phyloP scores from a whole-genome alignment of 169 alveolate genomes.

The Plasmodium vivax region DNA sequence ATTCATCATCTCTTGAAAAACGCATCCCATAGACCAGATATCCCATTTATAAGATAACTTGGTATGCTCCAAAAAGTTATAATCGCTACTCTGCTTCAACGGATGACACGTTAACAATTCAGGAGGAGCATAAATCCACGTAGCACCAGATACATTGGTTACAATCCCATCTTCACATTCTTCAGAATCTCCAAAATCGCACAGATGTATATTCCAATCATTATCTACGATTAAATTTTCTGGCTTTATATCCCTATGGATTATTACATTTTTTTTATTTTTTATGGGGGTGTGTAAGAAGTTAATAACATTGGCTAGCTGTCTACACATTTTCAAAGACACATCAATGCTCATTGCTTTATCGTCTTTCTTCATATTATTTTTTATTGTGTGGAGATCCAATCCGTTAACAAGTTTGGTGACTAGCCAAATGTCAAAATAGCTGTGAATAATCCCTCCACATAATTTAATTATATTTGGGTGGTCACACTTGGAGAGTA shows the following conservation, averaged over 20 bases:
- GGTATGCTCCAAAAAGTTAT: constrained; percentile 54
- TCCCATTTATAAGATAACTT: constrained; percentile 87
- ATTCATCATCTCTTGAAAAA: constrained; percentile 88
- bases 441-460: constrained; percentile 91
- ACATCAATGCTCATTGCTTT: constrained; percentile 50
- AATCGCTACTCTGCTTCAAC: constrained; percentile 72
- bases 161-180: constrained; percentile 87
- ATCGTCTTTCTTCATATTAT: constrained; percentile 78
- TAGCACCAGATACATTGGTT: constrained; percentile 90
- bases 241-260: constrained; percentile 89
- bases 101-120: constrained; percentile 87
- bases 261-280: constrained; percentile 80
- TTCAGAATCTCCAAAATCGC: constrained; percentile 90
- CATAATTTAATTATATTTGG: constrained; percentile 83
- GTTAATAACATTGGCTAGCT: constrained; percentile 86
- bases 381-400: constrained; percentile 89
- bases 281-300: constrained; percentile 88
- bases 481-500: constrained; percentile 86
- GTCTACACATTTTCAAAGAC: constrained; percentile 89
- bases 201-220: constrained; percentile 85
- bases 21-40: constrained; percentile 91
- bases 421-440: constrained; percentile 91
- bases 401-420: constrained; percentile 87
- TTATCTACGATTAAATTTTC: constrained; percentile 84
- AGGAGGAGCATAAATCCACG: constrained; percentile 94